Evolutionary conservation across 2,329 filamentous ascomycete species (phyloP), one percentile per base, ranked within the genome.

Genomic region (Ceratocystis huliohia): DNA sequence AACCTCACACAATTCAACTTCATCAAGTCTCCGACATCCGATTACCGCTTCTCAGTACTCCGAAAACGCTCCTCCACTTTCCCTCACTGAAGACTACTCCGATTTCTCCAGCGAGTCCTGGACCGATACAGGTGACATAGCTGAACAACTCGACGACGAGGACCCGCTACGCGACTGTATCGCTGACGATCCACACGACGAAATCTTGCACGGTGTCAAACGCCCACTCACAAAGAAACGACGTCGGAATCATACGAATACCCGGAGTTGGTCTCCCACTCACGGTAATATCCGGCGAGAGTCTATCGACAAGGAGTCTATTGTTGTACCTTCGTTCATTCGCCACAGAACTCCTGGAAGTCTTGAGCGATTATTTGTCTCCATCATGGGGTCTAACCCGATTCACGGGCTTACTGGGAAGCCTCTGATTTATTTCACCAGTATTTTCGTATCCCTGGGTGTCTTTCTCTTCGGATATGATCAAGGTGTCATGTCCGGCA

Each of bases 381-480:
- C 81, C 80, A 88, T 95, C 82, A 96, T 99, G 92, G 86, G 91
- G 71, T 83, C 86, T 71, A 81, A 83, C 74, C 86, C 88, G 74
- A 87, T 91, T 73, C 89, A 94, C 79, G 94, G 94, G 81, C 84
- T 99, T 72, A 96, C 95, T 73, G 94, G 94, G 79, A 96, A 95
- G 81, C 87, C 93, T 77, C 81, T 99, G 73, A 84, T 99, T 88
- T 96, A 96, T 75, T 96, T 96, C 74, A 96, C 92, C 62, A 96
- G 90, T 77, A 88, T 96, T 61, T 89, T 93, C 74, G 89, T 93
- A 69, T 92, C 89, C 67, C 78, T 94, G 73, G 90, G 90, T 64
- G 90, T 95, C 30, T 95, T 95, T 73, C 79, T 95, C 22, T 95
- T 95, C 73, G 90, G 89, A 70, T 94, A 94, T 80, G 89, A 94